phyloP scores from a whole-genome alignment of 2,329 filamentous ascomycete genomes.

The Paecilomyces formosus region DNA sequence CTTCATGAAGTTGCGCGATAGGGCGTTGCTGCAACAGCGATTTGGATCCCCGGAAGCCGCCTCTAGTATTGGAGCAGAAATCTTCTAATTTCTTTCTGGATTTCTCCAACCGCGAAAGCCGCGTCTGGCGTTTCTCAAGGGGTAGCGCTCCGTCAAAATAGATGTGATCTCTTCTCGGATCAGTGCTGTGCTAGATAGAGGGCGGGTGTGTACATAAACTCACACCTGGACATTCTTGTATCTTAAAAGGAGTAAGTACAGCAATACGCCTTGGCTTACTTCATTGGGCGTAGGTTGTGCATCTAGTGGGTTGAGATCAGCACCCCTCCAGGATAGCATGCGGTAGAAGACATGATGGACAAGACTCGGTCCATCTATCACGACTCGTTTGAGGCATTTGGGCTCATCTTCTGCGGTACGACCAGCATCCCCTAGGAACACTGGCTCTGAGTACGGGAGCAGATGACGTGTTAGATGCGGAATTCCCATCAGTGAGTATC shows the following conservation, averaged over 20 bases:
- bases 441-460: slow-evolving; percentile 20
- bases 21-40: background rate
- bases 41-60: slow-evolving; percentile 16
- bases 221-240: slow-evolving; percentile 56
- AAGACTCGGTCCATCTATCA: slow-evolving; percentile 72
- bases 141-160: slow-evolving; percentile 86
- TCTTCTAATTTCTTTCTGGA: slow-evolving; percentile 50
- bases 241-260: slow-evolving; percentile 57
- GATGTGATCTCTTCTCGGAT: slow-evolving; percentile 54
- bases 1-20: slow-evolving; percentile 9
- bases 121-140: slow-evolving; percentile 52
- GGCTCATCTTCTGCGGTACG: slow-evolving; percentile 4
- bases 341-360: slow-evolving; percentile 65
- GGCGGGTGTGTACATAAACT: slow-evolving; percentile 15
- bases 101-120: slow-evolving; percentile 54
- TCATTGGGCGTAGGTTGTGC: slow-evolving; percentile 55
- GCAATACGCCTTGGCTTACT: slow-evolving; percentile 51
- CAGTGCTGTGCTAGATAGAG: slow-evolving; percentile 9
- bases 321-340: slow-evolving; percentile 37
- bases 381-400: slow-evolving; percentile 24
- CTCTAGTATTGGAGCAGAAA: slow-evolving; percentile 33
- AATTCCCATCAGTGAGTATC: slow-evolving; percentile 24
- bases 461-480: slow-evolving; percentile 24
- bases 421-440: slow-evolving; percentile 11
- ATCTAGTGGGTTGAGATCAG: slow-evolving; percentile 41